Evolutionary conservation across 2,329 filamentous ascomycete species (phyloP), one percentile per base, ranked within the genome.

Genomic region (Colletotrichum musae): DNA sequence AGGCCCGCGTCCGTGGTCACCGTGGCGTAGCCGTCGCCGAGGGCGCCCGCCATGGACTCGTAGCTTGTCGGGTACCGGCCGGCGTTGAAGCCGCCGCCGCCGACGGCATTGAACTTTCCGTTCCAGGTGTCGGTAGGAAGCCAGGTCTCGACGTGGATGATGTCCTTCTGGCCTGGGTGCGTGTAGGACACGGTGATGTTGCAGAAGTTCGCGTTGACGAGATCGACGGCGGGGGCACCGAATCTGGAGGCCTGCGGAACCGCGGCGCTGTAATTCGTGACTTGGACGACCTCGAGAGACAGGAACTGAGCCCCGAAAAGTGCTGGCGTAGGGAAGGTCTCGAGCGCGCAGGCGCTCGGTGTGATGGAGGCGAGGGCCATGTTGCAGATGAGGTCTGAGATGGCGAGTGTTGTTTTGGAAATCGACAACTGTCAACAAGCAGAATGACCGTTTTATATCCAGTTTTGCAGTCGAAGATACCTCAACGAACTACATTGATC

Each of bases 41-140:
- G 51, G 2, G 56, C 39, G 5, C 43, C 43, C 3, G 1, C 43
- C 56, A 58, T 58, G 0, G 41, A 39, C 4, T 39, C 15, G 3
- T 58, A 3, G 36, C 50, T 18, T 15, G 45, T 6, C 48, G 15
- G 6, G 28, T 21, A 24, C 45, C 52, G 24, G 7, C 39, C 52
- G 6, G 60, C 64, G 6, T 26, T 45, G 59, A 61, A 70, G 6
- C 72, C 72, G n/a, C 72, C 71, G 24, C 72, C 72, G 5, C 73
- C 73, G 7, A 60, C 58, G n/a, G 48, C 69, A 24, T 67, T 62
- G 58, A 74, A 69, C 7, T 70, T 59, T 1, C 48, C 62, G 58
- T 72, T 74, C 68, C 73, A 74, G 47, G 80, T 73, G 24, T 64
- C 58, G 3, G 67, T 54, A 3, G 73, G 72, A 9, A 73, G 70